Evolutionary conservation across 139 green algal species (phyloP).

Genomic region (Picochlorum sp.): DNA sequence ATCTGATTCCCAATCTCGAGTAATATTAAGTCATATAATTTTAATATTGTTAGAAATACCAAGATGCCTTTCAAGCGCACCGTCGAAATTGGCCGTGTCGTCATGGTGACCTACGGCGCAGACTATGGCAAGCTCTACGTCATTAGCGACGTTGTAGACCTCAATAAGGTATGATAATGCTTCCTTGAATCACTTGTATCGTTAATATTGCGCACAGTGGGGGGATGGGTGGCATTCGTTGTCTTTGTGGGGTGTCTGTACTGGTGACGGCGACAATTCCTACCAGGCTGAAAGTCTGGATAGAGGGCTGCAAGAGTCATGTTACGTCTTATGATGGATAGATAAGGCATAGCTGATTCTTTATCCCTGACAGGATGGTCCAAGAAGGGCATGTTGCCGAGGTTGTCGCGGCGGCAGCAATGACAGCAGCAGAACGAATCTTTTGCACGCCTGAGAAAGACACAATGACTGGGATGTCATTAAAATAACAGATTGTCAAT

Average conservation of each 20-base stretch:
- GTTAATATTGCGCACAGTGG: no score
- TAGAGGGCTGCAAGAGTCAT: no score
- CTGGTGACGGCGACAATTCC: no score
- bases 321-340: no score
- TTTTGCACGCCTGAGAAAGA: background rate
- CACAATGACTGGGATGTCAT: background rate
- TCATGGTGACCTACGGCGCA: conserved; percentile 69
- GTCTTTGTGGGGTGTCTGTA: no score
- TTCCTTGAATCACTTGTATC: background rate
- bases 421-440: conserved; percentile 2
- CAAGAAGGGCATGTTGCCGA: no score
- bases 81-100: conserved; percentile 94
- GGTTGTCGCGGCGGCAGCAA: background rate
- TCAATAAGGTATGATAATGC: conserved; percentile 73
- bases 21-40: background rate
- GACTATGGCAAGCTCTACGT: conserved; percentile 54
- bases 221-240: no score
- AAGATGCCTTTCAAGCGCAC: conserved; percentile 83
- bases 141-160: conserved; percentile 70
- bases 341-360: no score
- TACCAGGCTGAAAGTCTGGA: no score
- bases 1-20: background rate
- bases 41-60: conserved; percentile 2
- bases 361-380: no score
- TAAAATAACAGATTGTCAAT: no score